Percentiles rank a stretch among this genome's conserved stretches.
These are phyloP conservation scores for Hanseniaspora hatyaiensis DNA, from an alignment of 805 yeast genomes.

Conservation along the genomic window DNA sequence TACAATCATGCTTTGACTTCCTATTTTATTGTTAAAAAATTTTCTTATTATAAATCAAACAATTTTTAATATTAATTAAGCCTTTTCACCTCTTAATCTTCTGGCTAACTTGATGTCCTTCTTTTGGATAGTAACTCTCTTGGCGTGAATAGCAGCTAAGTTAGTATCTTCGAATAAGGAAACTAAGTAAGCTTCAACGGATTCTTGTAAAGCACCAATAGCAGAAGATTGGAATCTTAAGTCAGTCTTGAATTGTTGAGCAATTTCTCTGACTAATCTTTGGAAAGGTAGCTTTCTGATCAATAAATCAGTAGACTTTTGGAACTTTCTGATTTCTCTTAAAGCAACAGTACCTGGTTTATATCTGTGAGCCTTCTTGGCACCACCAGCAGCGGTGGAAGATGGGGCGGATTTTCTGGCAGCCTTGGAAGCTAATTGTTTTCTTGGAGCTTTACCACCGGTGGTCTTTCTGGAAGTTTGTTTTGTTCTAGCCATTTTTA, in stretches of 20 bases:
- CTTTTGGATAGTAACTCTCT: constrained; percentile 97
- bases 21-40: constrained; percentile 11
- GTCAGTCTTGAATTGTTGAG: constrained; percentile 86
- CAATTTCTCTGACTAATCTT: constrained; percentile 90
- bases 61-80: constrained; percentile 34
- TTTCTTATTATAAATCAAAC: too few species aligned
- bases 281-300: constrained; percentile 96
- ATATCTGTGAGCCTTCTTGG: constrained; percentile 89
- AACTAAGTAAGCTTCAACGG: constrained; percentile 95
- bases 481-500: constrained; percentile 76
- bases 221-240: constrained; percentile 96
- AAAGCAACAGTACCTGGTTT: constrained; percentile 95
- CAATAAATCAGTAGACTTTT: constrained; percentile 86
- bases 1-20: constrained; percentile 1
- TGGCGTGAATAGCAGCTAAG: constrained; percentile 97
- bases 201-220: constrained; percentile 94
- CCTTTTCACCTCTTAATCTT: constrained; percentile 95
- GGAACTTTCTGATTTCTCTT: constrained; percentile 96
- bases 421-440: constrained; percentile 82
- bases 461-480: constrained; percentile 92
- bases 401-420: constrained; percentile 90
- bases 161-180: constrained; percentile 95
- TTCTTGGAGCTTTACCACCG: constrained; percentile 95
- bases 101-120: constrained; percentile 96
- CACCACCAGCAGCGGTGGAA: constrained; percentile 55